Base-by-base conservation (phyloP, 1,284 basidiomycete species). In the Meira nashicola region DNA sequence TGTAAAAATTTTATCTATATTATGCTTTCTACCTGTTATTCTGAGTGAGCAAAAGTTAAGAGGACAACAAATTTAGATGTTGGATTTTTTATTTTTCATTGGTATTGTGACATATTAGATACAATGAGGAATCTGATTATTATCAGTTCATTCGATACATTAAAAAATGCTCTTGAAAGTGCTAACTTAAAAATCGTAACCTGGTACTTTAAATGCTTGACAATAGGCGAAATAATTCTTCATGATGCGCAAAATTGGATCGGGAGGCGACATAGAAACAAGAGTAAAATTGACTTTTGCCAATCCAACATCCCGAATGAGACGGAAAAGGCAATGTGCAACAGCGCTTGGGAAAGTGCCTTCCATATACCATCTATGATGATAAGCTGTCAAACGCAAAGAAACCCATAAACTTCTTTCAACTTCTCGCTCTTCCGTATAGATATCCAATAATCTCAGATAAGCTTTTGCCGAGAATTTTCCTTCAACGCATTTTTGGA, bases 261-360 rank as follows among this genome's bases (percentile, higher is more conserved):
- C 58, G 1, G 68, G 74, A 4, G 77, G 74, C 23, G 69, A 65
- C 89, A 96, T 94, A 74, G 91, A 94, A 55, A 96, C 81, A 25
- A 98, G 81, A 10, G 92, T 94, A 77, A 93, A 96, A 54, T 87
- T 86, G 61, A 97, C 92, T 82, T 98, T 98, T 57, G 86, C 88
- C 67, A 93, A 87, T 0, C 95, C 95, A 69, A 97, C 92, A n/a
- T 89, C 85, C 76, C 88, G 86, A 14, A 93, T 92, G 15, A 98
- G 82, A 79, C 92, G 92, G 86, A 90, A 97, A 72, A 97, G 85
- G 60, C 87, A 86, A 50, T 88, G 86, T 0, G 92, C 90, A 46
- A 96, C 91, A 63, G 88, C 85, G 1, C 91, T 91, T 1, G 94
- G 94, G 77, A 90, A 97, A n/a, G 50, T 53, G 3, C 28, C 28